Base-by-base conservation (phyloP, 75 land plant species). In the Larix kaempferi region DNA sequence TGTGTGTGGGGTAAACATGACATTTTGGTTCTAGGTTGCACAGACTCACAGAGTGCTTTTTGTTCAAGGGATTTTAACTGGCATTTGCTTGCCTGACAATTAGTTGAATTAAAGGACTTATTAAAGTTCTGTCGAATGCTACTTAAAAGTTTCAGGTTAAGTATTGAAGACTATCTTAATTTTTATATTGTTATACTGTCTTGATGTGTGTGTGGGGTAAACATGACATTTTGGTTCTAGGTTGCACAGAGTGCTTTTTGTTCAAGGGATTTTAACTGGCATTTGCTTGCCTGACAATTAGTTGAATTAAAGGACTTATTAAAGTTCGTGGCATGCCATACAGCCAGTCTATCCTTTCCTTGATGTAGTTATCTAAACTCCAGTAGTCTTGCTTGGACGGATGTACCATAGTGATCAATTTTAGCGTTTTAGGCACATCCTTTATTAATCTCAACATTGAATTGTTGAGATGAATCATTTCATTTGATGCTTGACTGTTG, bases 131-230 rank as follows among this genome's bases (percentile, higher is more conserved):
- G 37, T 72, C 26, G 35, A 63, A 21, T 27, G 59, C 25, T 82
- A 82, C 57, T 56, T 82, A 75, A 56, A 82, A 72, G 83, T 33
- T 35, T 79, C 82, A 82, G 83, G 83, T 81, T 57, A 73, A 54
- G 63, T 74, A 49, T 25, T 60, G 6, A 75, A 59, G 63, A 65
- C 69, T 75, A 33, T 23, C 27, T 21, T 4, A 12, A 74, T 74
- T 3, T 75, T 56, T n/a, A 59, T 27, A 56, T 75, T 19, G 27
- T 59, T 29, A 4, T 33, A 49, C 11, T 58, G n/a, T 49, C 25
- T 56, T 6, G 1, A 6, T 27, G 37, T 59, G 8, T 22, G 6
- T 11, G 61, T 27, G 10, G 39, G 73, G 23, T 19, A 69, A 41
- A 39, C 41, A 7, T 69, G 73, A 69, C 23, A 8, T 39, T n/a